Base-by-base conservation (phyloP, 139 green algal species). In the Chlorella sorokiniana region DNA sequence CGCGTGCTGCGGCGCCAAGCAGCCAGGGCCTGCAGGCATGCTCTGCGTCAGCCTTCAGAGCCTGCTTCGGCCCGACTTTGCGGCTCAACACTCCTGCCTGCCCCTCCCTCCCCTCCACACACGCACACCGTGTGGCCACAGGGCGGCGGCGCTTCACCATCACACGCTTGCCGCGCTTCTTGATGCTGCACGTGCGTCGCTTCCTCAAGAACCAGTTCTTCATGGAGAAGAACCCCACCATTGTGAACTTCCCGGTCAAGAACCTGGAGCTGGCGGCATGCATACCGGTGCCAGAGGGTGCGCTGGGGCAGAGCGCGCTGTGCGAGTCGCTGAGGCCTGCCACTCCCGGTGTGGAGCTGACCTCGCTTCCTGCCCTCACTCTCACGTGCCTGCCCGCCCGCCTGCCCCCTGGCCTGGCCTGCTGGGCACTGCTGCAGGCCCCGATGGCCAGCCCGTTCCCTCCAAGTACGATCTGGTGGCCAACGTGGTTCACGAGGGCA, bases 241-340 rank as follows among this genome's bases (percentile, higher is more conserved):
- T 99, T 64, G 96, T 99, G 35, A 99, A 97, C 86, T 99, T 99
- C 82, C 96, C 96, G 0, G 91, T 98, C 22, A 97, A 97, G 72
- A 93, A 93, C 80, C 84, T 99, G 84, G 93, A 98, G 65, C 84
- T 99, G 63, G 40, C 81, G 0, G 94, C 94, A 63, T 90, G 94
- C 67, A 81, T 99, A 16, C 93, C 95, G 3, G 62, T 90, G 59
- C 85, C 87, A 20, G 37, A 51, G 41, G 85, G 86, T 83, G 69
- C 48, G 48, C 48, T 16, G 16, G 48, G 14, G 16, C 48, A 59
- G 14, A 11, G 14, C 48, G 14, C 11, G 48, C 48, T 59, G 48
- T n/a, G n/a, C n/a, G n/a, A n/a, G n/a, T n/a, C 48, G 22, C 56
- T 33, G 18, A 65, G 18, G 10, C 56, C 23, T n/a, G 16, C 56